Evolutionary conservation across 2,329 filamentous ascomycete genomes (phyloP), one percentile per base, ranked within the genome.

Genomic region (Elsinoe ampelina): DNA sequence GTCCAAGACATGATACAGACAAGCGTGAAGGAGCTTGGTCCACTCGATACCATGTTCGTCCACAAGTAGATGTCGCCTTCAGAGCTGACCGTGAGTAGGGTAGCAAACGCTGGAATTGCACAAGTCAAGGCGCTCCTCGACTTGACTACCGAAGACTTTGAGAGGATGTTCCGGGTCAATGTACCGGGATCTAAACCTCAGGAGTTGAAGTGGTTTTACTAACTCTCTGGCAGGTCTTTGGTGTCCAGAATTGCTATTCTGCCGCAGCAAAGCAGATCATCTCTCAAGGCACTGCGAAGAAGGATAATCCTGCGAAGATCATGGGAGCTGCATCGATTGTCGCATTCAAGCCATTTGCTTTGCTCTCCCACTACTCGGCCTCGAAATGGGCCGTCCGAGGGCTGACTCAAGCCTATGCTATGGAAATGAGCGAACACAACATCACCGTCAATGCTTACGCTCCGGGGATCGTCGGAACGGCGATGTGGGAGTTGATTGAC

Each of bases 401-500:
- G 0, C 70, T 87, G 52, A 84, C 80, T 0, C 82, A 86, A 66
- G 80, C 77, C 0, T 84, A 84, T 60, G 83, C 84, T 0, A 81
- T 84, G 75, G 83, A 85, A 60, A 74, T 86, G 68, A 83, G 83
- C 0, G 68, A 71, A 47, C 77, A 86, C 64, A 74, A 80, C 58
- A 86, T 87, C 65, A 85, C 80, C 0, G 82, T 79, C 17, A 87
- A 87, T 61, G 77, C 79, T 0, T 86, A 86, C 63, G 83, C 81
- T 0, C 84, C 84, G 0, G 84, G 84, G 0, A 84, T 87, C 48
- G 82, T 87, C 0, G 81, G 78, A 0, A 86, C 82, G 0, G 72
- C 74, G 0, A 86, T 86, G 83, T 87, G 83, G 83, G 83, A 86
- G 45, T 64, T 80, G 1, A 85, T 87, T 55, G 84, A 86, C 59